Evolutionary conservation across 148 eudicot species (phyloP).

Genomic region (Hydrangea macrophylla): DNA sequence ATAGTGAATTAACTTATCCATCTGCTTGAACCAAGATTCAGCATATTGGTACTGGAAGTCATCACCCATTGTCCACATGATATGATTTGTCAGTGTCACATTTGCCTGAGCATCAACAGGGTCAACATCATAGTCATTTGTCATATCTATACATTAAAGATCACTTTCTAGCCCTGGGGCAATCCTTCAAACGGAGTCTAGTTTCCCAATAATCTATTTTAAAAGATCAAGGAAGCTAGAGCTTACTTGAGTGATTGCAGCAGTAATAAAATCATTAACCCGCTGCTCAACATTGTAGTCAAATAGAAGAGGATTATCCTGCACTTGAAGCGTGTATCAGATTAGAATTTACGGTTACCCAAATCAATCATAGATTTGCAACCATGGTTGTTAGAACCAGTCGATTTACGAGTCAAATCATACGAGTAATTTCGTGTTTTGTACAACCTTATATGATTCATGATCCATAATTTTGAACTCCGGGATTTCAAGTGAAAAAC

Average conservation of each 20-base stretch:
- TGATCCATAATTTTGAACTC: no score
- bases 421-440: no score
- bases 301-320: slow-evolving; percentile 66
- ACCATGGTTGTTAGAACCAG: slow-evolving; percentile 1
- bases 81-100: slow-evolving; percentile 75
- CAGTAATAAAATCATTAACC: slow-evolving; percentile 60
- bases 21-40: slow-evolving; percentile 90
- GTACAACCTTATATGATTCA: no score
- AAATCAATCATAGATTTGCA: neutral
- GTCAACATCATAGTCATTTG: neutral
- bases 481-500: no score
- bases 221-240: neutral
- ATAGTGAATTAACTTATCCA: slow-evolving; percentile 88
- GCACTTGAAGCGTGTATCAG: slow-evolving; percentile 20
- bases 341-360: neutral
- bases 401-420: no score
- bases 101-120: slow-evolving; percentile 48
- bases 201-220: neutral
- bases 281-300: slow-evolving; percentile 71
- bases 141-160: neutral
- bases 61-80: slow-evolving; percentile 99
- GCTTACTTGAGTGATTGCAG: slow-evolving; percentile 63
- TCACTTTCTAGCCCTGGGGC: neutral
- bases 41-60: slow-evolving; percentile 90
- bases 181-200: neutral